Evolutionary conservation across 768 basidiomycete genomes (phyloP).

Genomic region (Rhizopogon sp.): DNA sequence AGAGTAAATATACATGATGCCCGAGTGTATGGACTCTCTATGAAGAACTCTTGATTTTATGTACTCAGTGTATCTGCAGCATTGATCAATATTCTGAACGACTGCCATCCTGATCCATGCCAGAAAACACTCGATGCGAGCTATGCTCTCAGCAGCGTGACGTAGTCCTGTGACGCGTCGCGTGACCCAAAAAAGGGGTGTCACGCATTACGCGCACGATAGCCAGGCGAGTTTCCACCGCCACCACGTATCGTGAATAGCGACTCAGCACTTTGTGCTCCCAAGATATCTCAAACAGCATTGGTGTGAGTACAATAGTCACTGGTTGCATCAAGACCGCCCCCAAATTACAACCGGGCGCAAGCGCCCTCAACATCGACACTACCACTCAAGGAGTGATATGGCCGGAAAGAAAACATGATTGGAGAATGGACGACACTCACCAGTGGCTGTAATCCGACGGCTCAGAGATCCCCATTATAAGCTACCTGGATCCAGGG

Average conservation of each 20-base stretch:
- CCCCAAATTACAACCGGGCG: background rate
- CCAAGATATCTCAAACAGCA: background rate
- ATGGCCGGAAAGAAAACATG: background rate
- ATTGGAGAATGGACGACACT: constrained; percentile 5
- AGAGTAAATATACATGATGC: background rate
- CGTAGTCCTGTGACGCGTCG: background rate
- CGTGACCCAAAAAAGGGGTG: constrained; percentile 6
- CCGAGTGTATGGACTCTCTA: background rate
- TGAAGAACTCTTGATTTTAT: background rate
- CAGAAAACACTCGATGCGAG: no score
- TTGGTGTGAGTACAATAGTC: constrained; percentile 3
- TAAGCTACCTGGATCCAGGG: background rate
- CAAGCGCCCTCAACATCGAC: background rate
- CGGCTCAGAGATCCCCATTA: background rate
- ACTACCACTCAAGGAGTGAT: background rate
- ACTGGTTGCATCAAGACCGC: background rate
- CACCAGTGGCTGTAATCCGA: background rate
- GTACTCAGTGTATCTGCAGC: background rate
- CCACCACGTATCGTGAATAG: constrained; percentile 1
- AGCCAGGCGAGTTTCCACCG: constrained; percentile 6
- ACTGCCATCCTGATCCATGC: no score
- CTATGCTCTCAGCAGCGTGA: background rate
- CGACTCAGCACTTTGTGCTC: constrained; percentile 7
- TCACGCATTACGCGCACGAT: background rate
- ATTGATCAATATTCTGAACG: background rate